These are phyloP conservation scores for Trichoderma atrobrunneum DNA, from an alignment of 2,329 filamentous ascomycete genomes.

Conservation along the genomic window DNA sequence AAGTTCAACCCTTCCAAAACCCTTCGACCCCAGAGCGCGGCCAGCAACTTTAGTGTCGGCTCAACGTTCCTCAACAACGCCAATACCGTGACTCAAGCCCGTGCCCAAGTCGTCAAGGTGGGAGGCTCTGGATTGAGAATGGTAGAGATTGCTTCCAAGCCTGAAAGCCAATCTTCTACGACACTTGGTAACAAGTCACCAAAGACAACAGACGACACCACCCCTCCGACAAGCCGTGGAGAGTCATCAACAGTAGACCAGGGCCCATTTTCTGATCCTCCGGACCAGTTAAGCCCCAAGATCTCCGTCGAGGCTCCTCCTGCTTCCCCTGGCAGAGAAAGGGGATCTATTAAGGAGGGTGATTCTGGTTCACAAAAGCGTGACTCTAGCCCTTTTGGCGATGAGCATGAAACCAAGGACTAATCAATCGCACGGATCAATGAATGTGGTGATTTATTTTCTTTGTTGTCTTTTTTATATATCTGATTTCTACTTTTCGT, in stretches of 20 bases:
- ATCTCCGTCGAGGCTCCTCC: conserved; percentile 5
- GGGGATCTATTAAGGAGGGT: conserved; percentile 22
- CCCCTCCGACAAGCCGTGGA: conserved; percentile 37
- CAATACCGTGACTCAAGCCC: conserved; percentile 56
- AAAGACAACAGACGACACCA: not conserved
- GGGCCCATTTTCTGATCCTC: conserved; percentile 59
- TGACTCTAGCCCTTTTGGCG: conserved; percentile 53
- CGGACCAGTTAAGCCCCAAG: conserved; percentile 30
- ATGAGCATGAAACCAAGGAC: conserved; percentile 56
- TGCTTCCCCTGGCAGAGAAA: not conserved
- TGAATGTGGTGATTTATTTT: not conserved
- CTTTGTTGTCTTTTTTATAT: not conserved
- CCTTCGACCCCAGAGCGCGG: conserved; percentile 50
- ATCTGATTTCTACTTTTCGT: conserved; percentile 20
- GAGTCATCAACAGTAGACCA: conserved; percentile 49
- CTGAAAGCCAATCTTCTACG: conserved; percentile 32
- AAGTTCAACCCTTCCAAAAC: conserved; percentile 45
- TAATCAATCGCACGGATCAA: conserved; percentile 26
- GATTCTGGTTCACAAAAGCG: conserved; percentile 29
- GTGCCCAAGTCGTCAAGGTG: conserved; percentile 60
- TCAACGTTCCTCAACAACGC: conserved; percentile 67
- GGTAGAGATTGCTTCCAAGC: conserved; percentile 39
- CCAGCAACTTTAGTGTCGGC: conserved; percentile 63
- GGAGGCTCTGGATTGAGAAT: conserved; percentile 48
- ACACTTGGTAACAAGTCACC: conserved; percentile 18